Percentiles rank a stretch among this genome's conserved stretches.
Evolutionary conservation across 106 monocot species (phyloP).

Genomic region (Acorus gramineus): DNA sequence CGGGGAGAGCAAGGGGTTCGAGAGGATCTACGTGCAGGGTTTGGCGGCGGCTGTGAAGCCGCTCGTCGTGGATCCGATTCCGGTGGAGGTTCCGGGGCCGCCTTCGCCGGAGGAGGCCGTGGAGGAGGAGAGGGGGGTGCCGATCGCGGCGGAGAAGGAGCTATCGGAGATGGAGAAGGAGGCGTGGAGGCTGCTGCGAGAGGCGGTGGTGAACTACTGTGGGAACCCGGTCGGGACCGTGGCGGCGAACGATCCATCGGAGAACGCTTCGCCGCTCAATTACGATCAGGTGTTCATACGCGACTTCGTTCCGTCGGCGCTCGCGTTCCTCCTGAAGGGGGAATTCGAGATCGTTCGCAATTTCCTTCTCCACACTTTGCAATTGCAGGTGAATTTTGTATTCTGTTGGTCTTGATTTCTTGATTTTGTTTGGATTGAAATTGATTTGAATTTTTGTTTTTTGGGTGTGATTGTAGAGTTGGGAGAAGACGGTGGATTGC

Average conservation of each 20-base stretch:
- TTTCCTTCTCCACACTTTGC: slow-evolving; percentile 83
- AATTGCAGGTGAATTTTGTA: slow-evolving; percentile 55
- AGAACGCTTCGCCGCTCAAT: slow-evolving; percentile 37
- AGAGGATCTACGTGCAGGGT: slow-evolving; percentile 26
- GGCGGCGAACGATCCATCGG: slow-evolving; percentile 57
- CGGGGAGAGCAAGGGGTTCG: slow-evolving; percentile 11
- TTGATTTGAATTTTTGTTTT: neutral
- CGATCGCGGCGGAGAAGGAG: slow-evolving; percentile 11
- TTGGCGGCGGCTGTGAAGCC: too few species aligned
- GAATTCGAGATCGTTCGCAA: slow-evolving; percentile 86
- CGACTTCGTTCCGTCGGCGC: slow-evolving; percentile 89
- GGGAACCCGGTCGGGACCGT: slow-evolving; percentile 77
- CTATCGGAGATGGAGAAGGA: slow-evolving; percentile 72
- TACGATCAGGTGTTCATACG: slow-evolving; percentile 94
- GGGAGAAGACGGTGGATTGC: slow-evolving; percentile 97
- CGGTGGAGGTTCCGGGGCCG: slow-evolving; percentile 8
- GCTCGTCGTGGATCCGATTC: slow-evolving; percentile 25
- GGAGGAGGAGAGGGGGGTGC: neutral
- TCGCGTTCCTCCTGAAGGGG: slow-evolving; percentile 78
- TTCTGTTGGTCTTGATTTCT: neutral
- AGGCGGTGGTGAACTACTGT: slow-evolving; percentile 71
- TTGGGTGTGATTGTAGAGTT: slow-evolving; percentile 32
- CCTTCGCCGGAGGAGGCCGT: neutral
- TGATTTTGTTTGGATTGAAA: neutral
- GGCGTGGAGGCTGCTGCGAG: slow-evolving; percentile 71